Evolutionary conservation across 2,329 filamentous ascomycete genomes (phyloP).

Genomic region (Fusarium sp.): DNA sequence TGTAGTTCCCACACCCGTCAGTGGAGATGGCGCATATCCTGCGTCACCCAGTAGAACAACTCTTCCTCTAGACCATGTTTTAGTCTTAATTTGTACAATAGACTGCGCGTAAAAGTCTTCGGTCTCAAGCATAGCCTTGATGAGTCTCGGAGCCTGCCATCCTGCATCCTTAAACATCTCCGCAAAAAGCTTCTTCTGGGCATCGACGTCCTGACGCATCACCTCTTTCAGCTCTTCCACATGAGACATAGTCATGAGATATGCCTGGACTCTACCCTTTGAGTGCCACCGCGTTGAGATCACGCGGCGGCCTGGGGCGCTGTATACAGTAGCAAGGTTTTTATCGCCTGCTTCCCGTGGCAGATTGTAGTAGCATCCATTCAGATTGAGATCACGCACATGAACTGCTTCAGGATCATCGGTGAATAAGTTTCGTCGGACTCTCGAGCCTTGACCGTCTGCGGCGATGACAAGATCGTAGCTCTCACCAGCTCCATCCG

Average conservation of each 20-base stretch:
- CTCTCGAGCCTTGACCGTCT: slow-evolving; percentile 29
- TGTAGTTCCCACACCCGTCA: slow-evolving; percentile 62
- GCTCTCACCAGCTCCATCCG: slow-evolving; percentile 6
- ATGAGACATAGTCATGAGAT: slow-evolving; percentile 48
- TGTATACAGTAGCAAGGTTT: slow-evolving; percentile 27
- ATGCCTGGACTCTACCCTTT: slow-evolving; percentile 41
- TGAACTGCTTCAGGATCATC: slow-evolving; percentile 20
- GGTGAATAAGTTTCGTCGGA: slow-evolving; percentile 9
- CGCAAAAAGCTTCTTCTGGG: slow-evolving; percentile 55
- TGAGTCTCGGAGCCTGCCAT: slow-evolving; percentile 57
- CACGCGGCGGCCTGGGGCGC: slow-evolving; percentile 13
- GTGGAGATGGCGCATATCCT: slow-evolving; percentile 58
- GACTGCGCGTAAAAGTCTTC: slow-evolving; percentile 60
- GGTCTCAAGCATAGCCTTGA: slow-evolving; percentile 50
- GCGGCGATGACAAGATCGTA: slow-evolving; percentile 31
- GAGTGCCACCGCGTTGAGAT: slow-evolving; percentile 33
- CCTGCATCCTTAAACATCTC: slow-evolving; percentile 58
- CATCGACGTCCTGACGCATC: slow-evolving; percentile 39
- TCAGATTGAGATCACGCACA: slow-evolving; percentile 13
- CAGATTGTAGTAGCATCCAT: slow-evolving; percentile 26
- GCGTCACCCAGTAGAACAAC: slow-evolving; percentile 63
- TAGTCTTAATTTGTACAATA: slow-evolving; percentile 57
- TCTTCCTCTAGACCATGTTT: slow-evolving; percentile 50
- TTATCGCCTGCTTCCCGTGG: slow-evolving; percentile 5
- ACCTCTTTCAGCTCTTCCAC: slow-evolving; percentile 42